A percentile compares a stretch with the other conserved stretches of the same genome.
Conservation (phyloP, 2,329 filamentous ascomycete species). For the Ceratocystis papillata region DNA sequence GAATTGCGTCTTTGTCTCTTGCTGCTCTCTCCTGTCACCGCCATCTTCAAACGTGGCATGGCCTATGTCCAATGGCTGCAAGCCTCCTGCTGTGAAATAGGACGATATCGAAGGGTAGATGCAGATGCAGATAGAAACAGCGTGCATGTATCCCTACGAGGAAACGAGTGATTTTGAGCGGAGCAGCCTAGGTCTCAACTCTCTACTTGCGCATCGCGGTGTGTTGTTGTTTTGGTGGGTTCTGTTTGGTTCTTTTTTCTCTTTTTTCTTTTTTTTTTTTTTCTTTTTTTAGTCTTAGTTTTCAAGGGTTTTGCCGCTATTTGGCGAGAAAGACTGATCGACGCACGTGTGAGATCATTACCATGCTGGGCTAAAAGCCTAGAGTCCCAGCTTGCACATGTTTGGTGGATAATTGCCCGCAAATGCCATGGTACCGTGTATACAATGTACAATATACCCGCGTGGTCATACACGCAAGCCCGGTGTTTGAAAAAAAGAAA, state of each 20-base stretch:
- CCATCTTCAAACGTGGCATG: conserved; percentile 9
- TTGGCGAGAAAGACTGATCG: background rate
- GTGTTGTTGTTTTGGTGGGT: no score
- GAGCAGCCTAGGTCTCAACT: background rate
- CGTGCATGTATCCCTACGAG: background rate
- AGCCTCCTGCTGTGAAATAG: conserved; percentile 1
- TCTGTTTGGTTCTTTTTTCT: no score
- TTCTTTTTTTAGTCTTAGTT: no score
- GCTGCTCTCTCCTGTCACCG: background rate
- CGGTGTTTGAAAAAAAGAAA: background rate
- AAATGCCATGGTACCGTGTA: no score
- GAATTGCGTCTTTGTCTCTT: conserved; percentile 1
- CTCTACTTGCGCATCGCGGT: no score
- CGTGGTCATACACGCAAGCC: no score
- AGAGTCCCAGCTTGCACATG: background rate
- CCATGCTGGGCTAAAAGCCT: background rate
- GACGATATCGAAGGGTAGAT: conserved; percentile 5
- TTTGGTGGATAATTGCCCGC: background rate
- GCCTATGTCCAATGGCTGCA: background rate
- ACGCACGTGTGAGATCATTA: background rate
- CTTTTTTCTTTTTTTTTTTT: no score
- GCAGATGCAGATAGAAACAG: background rate
- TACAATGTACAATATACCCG: no score
- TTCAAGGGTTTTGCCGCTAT: background rate
- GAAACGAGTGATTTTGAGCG: background rate